Conservation (phyloP, 2,329 filamentous ascomycete species). For the Colletotrichum sp. region DNA sequence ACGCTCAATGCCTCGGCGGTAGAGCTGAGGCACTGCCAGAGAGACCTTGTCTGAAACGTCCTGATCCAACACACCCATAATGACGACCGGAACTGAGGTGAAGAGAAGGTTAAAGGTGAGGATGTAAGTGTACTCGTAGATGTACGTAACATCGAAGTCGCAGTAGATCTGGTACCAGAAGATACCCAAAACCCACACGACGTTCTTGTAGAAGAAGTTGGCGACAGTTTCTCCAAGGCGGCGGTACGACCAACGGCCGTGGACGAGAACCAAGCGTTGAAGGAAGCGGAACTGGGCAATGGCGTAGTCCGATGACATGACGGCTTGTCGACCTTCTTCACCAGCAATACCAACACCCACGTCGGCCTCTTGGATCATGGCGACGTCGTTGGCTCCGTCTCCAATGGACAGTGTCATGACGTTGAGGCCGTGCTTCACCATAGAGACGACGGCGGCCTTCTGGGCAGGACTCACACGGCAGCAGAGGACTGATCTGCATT, state of each 20-base stretch:
- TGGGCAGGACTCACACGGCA: slow-evolving; percentile 97
- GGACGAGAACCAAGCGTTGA: slow-evolving; percentile 83
- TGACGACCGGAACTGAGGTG: slow-evolving; percentile 90
- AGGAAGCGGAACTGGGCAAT: slow-evolving; percentile 94
- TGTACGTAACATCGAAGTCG: slow-evolving; percentile 95
- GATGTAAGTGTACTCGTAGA: slow-evolving; percentile 98
- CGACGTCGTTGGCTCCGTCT: slow-evolving; percentile 94
- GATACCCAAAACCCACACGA: slow-evolving; percentile 94
- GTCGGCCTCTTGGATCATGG: slow-evolving; percentile 97
- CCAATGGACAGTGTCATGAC: slow-evolving; percentile 96
- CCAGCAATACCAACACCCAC: slow-evolving; percentile 96
- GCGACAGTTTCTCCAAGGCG: slow-evolving; percentile 91
- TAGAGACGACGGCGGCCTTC: slow-evolving; percentile 93
- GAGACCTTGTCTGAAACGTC: slow-evolving; percentile 95
- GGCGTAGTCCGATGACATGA: slow-evolving; percentile 95
- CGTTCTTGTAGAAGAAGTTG: slow-evolving; percentile 99
- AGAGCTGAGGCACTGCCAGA: slow-evolving; percentile 91
- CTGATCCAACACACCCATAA: slow-evolving; percentile 97
- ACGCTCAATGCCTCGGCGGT: slow-evolving; percentile 92
- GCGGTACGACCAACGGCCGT: slow-evolving; percentile 96
- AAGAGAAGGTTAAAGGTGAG: slow-evolving; percentile 96
- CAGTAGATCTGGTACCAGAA: slow-evolving; percentile 98
- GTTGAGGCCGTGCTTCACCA: slow-evolving; percentile 94
- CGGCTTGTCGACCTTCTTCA: slow-evolving; percentile 89
- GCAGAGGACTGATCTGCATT: slow-evolving; percentile 95